Evolutionary conservation across 192 early-diverging fungal species (phyloP).

Genomic region (Jimgerdemannia lactiflua): DNA sequence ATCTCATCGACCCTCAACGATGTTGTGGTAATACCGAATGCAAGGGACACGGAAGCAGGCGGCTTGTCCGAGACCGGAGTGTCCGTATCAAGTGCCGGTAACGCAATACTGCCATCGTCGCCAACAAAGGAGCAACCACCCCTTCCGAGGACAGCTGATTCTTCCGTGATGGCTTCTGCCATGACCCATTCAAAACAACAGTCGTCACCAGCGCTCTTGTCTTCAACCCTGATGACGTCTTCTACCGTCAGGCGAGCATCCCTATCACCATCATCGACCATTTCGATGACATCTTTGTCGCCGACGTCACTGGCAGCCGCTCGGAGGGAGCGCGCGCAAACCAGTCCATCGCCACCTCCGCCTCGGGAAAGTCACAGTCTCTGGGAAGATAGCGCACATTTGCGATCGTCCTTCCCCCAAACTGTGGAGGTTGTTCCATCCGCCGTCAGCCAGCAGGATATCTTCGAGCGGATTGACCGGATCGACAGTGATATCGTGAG

Average conservation of each 20-base stretch:
- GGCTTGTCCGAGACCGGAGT: neutral
- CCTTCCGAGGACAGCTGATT: neutral
- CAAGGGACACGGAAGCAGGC: neutral
- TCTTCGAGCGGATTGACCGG: slow-evolving; percentile 32
- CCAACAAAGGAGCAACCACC: neutral
- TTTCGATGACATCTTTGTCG: neutral
- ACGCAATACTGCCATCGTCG: neutral
- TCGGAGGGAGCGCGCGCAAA: neutral
- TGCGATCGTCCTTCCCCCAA: neutral
- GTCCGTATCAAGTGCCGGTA: too few relatives aligned
- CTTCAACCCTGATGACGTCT: neutral
- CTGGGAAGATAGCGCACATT: neutral
- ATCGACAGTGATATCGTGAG: slow-evolving; percentile 33
- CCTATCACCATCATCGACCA: neutral
- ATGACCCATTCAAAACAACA: too few relatives aligned
- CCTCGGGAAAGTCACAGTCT: neutral
- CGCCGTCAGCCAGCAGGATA: slow-evolving; percentile 20
- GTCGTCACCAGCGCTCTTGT: too few relatives aligned
- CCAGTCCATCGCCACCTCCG: neutral
- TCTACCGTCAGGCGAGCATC: neutral
- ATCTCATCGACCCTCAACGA: neutral
- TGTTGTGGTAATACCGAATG: neutral
- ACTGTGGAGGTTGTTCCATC: neutral
- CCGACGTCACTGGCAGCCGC: neutral
- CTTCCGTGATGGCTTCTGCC: neutral